These are phyloP conservation scores for Grammothele lineata DNA, from an alignment of 768 basidiomycete genomes.

Conservation along the genomic window DNA sequence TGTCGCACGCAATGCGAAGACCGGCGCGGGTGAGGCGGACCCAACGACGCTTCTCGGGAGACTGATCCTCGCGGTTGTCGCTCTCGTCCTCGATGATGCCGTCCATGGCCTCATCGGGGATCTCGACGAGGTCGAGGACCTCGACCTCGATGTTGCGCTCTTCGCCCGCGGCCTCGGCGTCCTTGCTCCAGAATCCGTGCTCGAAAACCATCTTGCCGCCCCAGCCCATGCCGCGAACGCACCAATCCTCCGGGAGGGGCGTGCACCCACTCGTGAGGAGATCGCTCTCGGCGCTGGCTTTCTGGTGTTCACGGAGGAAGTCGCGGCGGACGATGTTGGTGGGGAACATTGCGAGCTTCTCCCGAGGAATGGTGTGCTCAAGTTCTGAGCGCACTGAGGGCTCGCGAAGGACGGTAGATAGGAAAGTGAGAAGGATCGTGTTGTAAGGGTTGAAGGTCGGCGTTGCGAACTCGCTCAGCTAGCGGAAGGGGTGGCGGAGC, in stretches of 20 bases:
- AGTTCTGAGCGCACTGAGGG: constrained; percentile 54
- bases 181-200: constrained; percentile 86
- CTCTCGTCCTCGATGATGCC: constrained; percentile 81
- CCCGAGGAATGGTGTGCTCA: constrained; percentile 84
- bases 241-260: constrained; percentile 91
- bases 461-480: constrained; percentile 50
- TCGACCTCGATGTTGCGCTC: constrained; percentile 70
- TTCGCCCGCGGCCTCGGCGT: constrained; percentile 39
- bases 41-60: constrained; percentile 53
- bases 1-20: constrained; percentile 58
- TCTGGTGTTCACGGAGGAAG: constrained; percentile 29
- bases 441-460: constrained; percentile 81
- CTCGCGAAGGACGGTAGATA: constrained; percentile 72
- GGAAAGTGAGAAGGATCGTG: constrained; percentile 81
- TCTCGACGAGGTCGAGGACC: constrained; percentile 62
- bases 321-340: constrained; percentile 50
- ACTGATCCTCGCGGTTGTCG: constrained; percentile 41
- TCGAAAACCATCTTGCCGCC: constrained; percentile 86
- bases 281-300: constrained; percentile 44
- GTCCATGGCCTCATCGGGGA: constrained; percentile 51
- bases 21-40: constrained; percentile 67
- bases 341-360: constrained; percentile 62
- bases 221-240: constrained; percentile 95
- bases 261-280: constrained; percentile 68
- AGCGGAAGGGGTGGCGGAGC: constrained; percentile 59